Percentiles rank a stretch among this genome's conserved stretches.
phyloP scores from a whole-genome alignment of 2,329 filamentous ascomycete genomes.

The Colletotrichum abscissum region DNA sequence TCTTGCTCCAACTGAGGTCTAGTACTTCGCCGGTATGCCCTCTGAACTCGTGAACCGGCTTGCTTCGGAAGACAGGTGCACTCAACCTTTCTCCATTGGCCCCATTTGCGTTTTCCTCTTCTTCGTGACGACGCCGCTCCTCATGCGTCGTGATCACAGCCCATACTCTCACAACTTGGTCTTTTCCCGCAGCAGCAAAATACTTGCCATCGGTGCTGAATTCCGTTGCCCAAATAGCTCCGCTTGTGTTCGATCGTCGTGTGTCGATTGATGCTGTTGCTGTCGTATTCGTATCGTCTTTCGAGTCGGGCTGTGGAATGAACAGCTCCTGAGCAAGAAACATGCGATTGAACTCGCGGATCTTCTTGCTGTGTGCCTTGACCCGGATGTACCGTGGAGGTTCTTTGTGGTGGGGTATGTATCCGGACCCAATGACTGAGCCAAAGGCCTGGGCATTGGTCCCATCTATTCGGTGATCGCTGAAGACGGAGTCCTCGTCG shows the following conservation, averaged over 20 bases:
- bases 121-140: conserved; percentile 79
- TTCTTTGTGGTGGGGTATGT: conserved; percentile 87
- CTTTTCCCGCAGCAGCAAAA: conserved; percentile 91
- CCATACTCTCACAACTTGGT: conserved; percentile 88
- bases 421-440: conserved; percentile 77
- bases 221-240: conserved; percentile 91
- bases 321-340: conserved; percentile 94
- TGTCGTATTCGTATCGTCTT: conserved; percentile 49
- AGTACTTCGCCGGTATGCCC: conserved; percentile 89
- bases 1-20: conserved; percentile 98
- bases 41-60: conserved; percentile 81
- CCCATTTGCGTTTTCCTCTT: conserved; percentile 66
- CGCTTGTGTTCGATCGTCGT: conserved; percentile 43
- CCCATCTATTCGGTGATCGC: conserved; percentile 77
- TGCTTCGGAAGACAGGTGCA: conserved; percentile 88
- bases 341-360: conserved; percentile 83
- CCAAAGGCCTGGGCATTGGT: conserved; percentile 87
- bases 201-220: conserved; percentile 94
- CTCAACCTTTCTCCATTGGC: conserved; percentile 75
- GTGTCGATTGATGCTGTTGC: conserved; percentile 43
- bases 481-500: conserved; percentile 77
- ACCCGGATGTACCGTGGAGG: conserved; percentile 93
- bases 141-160: conserved; percentile 85
- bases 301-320: conserved; percentile 1
- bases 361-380: conserved; percentile 81